These are phyloP conservation scores for Aspergillus persii DNA, from an alignment of 2,329 filamentous ascomycete species.

Conservation along the genomic window DNA sequence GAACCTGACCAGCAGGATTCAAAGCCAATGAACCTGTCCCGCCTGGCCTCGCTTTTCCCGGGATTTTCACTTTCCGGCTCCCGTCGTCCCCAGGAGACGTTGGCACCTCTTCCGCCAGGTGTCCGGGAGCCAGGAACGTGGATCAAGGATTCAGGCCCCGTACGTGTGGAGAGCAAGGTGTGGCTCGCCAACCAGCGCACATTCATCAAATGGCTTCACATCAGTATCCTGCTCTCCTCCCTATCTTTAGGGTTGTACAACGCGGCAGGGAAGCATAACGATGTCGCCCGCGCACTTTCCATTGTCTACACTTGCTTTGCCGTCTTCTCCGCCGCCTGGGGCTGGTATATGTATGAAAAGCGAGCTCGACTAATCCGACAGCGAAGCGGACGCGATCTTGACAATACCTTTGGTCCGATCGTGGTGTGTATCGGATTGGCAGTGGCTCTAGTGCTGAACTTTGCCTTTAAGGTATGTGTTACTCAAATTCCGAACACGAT, in stretches of 20 bases:
- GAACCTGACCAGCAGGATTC: slow-evolving; percentile 29
- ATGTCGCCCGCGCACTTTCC: slow-evolving; percentile 75
- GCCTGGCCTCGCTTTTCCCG: slow-evolving; percentile 71
- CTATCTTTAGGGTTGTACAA: slow-evolving; percentile 85
- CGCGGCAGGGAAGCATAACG: slow-evolving; percentile 71
- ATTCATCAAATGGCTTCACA: slow-evolving; percentile 98
- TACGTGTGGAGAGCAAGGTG: slow-evolving; percentile 95
- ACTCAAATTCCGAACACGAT: background rate
- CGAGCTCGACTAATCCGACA: slow-evolving; percentile 76
- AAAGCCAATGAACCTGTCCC: slow-evolving; percentile 51
- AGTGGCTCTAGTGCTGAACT: slow-evolving; percentile 78
- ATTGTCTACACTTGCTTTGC: slow-evolving; percentile 79
- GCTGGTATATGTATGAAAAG: slow-evolving; percentile 76
- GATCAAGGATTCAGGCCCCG: slow-evolving; percentile 91
- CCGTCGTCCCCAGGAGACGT: slow-evolving; percentile 54
- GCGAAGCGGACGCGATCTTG: slow-evolving; percentile 88
- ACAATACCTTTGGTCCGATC: slow-evolving; percentile 81
- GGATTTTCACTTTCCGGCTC: slow-evolving; percentile 80
- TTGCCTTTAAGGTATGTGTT: slow-evolving; percentile 68
- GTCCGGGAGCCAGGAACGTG: slow-evolving; percentile 81
- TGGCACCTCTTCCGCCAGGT: slow-evolving; percentile 70
- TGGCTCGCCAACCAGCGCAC: slow-evolving; percentile 99
- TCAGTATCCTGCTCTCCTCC: slow-evolving; percentile 80
- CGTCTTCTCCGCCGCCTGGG: slow-evolving; percentile 81
- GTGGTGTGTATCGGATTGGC: slow-evolving; percentile 78